phyloP scores from a whole-genome alignment of 1,139 yeast genomes.

The Kodamaea sp. region DNA sequence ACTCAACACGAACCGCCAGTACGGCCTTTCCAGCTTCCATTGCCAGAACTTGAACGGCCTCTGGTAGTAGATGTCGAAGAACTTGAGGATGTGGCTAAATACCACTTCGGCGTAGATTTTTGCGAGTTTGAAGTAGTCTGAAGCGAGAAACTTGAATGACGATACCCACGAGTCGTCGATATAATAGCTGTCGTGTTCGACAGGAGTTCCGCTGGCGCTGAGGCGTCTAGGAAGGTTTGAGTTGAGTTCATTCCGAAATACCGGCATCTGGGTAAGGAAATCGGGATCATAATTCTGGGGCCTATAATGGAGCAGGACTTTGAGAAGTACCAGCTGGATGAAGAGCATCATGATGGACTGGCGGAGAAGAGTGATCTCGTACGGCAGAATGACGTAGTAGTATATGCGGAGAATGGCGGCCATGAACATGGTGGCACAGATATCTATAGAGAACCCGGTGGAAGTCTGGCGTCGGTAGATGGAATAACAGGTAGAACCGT shows the following conservation, averaged over 20 bases:
- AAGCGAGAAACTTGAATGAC: constrained; percentile 17
- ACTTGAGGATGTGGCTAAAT: constrained; percentile 42
- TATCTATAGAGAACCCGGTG: constrained; percentile 81
- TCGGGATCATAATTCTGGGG: constrained; percentile 44
- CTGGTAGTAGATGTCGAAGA: constrained; percentile 68
- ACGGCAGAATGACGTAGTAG: constrained; percentile 78
- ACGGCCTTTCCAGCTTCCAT: constrained; percentile 63
- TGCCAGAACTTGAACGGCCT: constrained; percentile 82
- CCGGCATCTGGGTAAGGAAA: constrained; percentile 35
- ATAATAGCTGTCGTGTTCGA: constrained; percentile 16
- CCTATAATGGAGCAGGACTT: constrained; percentile 63
- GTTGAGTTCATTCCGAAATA: constrained; percentile 30
- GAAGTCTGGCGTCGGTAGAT: constrained; percentile 66
- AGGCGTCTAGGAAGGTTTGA: constrained; percentile 20
- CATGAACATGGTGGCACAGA: constrained; percentile 87
- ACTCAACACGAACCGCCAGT: constrained; percentile 65
- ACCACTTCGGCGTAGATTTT: constrained; percentile 15
- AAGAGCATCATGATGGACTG: constrained; percentile 79
- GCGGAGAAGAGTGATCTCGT: constrained; percentile 69
- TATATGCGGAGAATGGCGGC: constrained; percentile 73
- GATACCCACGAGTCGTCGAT: constrained; percentile 7
- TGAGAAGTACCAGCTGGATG: constrained; percentile 66
- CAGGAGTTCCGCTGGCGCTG: constrained; percentile 11
- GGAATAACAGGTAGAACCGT: constrained; percentile 77
- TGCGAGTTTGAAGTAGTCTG: constrained; percentile 24